Conservation (phyloP, 2,329 filamentous ascomycete species). For the Shiraia sp. region DNA sequence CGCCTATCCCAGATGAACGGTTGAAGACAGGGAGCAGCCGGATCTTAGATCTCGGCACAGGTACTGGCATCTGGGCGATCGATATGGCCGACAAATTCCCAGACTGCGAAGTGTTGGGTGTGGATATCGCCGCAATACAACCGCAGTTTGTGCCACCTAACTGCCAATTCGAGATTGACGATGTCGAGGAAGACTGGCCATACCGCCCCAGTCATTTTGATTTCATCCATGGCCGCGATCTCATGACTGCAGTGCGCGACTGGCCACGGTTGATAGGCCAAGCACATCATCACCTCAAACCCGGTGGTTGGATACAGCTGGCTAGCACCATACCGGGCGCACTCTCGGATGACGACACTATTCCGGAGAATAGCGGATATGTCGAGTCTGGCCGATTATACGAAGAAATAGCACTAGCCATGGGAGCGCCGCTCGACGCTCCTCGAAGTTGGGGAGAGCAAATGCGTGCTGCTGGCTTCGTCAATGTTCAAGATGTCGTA, state of each 20-base stretch:
- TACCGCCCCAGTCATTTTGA: conserved; percentile 38
- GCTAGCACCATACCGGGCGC: conserved; percentile 22
- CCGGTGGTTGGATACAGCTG: conserved; percentile 41
- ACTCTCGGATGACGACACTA: conserved; percentile 21
- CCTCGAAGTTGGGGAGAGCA: conserved; percentile 38
- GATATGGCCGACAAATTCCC: conserved; percentile 28
- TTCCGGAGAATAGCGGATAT: conserved; percentile 23
- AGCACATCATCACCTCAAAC: conserved; percentile 43
- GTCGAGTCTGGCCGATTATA: conserved; percentile 22
- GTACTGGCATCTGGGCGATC: conserved; percentile 29
- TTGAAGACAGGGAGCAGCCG: conserved; percentile 8
- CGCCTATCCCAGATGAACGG: conserved; percentile 15
- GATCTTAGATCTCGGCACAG: conserved; percentile 26
- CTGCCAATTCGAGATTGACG: conserved; percentile 45
- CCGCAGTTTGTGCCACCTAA: conserved; percentile 46
- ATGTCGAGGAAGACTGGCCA: conserved; percentile 44
- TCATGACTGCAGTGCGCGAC: conserved; percentile 35
- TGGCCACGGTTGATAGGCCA: conserved; percentile 35
- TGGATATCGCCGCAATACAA: conserved; percentile 45
- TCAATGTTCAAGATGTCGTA: conserved; percentile 45
- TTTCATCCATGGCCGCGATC: conserved; percentile 35
- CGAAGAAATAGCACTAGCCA: conserved; percentile 24
- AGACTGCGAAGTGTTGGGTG: conserved; percentile 21
- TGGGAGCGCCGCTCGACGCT: conserved; percentile 41
- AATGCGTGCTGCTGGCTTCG: conserved; percentile 46